These are phyloP conservation scores for Daldinia caldariorum DNA, from an alignment of 495 filamentous ascomycete genomes.

Conservation along the genomic window DNA sequence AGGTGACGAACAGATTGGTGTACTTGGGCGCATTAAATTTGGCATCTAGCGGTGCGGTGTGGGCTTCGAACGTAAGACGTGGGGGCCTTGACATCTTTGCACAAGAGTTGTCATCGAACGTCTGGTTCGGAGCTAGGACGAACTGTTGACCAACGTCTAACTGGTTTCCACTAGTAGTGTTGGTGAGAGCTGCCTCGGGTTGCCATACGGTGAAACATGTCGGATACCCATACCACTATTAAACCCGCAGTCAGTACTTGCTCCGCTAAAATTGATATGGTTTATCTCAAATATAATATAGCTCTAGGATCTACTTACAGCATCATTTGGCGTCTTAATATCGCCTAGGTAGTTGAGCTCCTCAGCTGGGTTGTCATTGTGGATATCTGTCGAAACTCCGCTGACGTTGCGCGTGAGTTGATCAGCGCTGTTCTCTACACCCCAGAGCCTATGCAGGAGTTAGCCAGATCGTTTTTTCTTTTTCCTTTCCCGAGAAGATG, in stretches of 20 bases:
- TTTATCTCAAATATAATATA: not conserved
- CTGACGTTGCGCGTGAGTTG: slow-evolving; percentile 59
- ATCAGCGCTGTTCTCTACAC: slow-evolving; percentile 78
- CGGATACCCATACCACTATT: slow-evolving; percentile 74
- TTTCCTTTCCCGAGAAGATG: slow-evolving; percentile 32
- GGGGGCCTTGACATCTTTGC: slow-evolving; percentile 54
- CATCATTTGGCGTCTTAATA: slow-evolving; percentile 57
- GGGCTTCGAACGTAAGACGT: slow-evolving; percentile 65
- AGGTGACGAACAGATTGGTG: slow-evolving; percentile 49
- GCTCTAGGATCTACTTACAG: not conserved
- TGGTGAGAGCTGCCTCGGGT: slow-evolving; percentile 45
- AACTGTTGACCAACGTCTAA: slow-evolving; percentile 55
- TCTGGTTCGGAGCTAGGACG: slow-evolving; percentile 35
- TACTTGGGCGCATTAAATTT: slow-evolving; percentile 55
- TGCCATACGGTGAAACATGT: slow-evolving; percentile 71
- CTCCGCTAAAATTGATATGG: not conserved
- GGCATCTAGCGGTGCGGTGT: slow-evolving; percentile 70
- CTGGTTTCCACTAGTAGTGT: not conserved
- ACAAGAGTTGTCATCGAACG: slow-evolving; percentile 60
- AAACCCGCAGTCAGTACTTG: not conserved
- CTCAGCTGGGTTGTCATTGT: slow-evolving; percentile 76
- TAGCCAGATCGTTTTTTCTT: slow-evolving; percentile 57
- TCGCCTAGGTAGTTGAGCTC: slow-evolving; percentile 77
- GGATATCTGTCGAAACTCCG: slow-evolving; percentile 63
- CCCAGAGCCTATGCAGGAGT: slow-evolving; percentile 64